phyloP scores from a whole-genome alignment of 441 rosid species.

The Eruca vesicaria region DNA sequence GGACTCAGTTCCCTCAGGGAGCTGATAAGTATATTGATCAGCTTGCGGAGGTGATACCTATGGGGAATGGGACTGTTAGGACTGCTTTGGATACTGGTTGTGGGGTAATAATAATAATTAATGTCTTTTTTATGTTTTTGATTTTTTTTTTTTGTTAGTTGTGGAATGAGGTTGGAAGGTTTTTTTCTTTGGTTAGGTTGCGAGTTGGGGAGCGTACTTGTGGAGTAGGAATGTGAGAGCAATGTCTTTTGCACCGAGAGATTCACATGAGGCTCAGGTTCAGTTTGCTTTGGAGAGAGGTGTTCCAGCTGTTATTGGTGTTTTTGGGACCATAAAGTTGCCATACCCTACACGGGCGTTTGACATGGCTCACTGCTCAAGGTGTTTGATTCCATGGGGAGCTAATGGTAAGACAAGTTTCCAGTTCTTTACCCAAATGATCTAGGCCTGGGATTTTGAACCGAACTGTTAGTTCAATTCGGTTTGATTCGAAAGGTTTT shows the following conservation, averaged over 20 bases:
- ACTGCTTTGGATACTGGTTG: slow-evolving; percentile 98
- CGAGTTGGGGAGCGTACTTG: slow-evolving; percentile 97
- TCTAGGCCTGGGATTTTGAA: no score
- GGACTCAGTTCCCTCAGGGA: slow-evolving; percentile 98
- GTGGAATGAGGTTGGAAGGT: neutral
- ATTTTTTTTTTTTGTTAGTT: no score
- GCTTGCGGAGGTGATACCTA: slow-evolving; percentile 88
- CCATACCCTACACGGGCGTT: slow-evolving; percentile 94
- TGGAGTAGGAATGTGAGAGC: slow-evolving; percentile 94
- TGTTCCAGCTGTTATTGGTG: slow-evolving; percentile 97
- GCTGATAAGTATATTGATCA: slow-evolving; percentile 93
- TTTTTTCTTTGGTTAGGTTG: slow-evolving; percentile 52
- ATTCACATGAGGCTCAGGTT: slow-evolving; percentile 97
- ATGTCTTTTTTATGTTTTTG: slow-evolving; percentile 17
- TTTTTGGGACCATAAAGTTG: slow-evolving; percentile 84
- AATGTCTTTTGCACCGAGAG: slow-evolving; percentile 99
- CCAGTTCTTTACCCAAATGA: neutral
- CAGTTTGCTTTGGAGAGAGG: slow-evolving; percentile 98
- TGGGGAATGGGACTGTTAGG: slow-evolving; percentile 86
- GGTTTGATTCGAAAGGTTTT: no score
- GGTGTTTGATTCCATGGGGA: slow-evolving; percentile 97
- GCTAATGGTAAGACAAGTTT: slow-evolving; percentile 60
- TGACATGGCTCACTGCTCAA: slow-evolving; percentile 98
- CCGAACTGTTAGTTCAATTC: no score
- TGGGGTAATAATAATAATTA: slow-evolving; percentile 58